Conservation (phyloP, 2,329 filamentous ascomycete genomes). For the Cercospora sp. region DNA sequence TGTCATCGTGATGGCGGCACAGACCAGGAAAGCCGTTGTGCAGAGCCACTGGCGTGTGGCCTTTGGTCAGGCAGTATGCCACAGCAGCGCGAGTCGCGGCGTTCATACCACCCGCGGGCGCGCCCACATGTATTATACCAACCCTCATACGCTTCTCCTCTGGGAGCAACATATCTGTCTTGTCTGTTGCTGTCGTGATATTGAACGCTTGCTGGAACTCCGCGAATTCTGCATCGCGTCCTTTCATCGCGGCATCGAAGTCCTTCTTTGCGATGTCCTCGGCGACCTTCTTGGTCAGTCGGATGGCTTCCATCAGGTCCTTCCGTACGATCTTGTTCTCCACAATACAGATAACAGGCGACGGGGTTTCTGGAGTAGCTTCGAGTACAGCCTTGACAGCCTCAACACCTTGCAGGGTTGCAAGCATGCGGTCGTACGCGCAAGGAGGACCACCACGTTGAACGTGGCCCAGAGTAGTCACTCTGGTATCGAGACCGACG, state of each 20-base stretch:
- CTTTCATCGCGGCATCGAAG: slow-evolving; percentile 81
- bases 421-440: slow-evolving; percentile 90
- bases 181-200: slow-evolving; percentile 81
- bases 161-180: slow-evolving; percentile 67
- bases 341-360: slow-evolving; percentile 91
- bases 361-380: slow-evolving; percentile 82
- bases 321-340: slow-evolving; percentile 97
- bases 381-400: slow-evolving; percentile 90
- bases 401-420: slow-evolving; percentile 90
- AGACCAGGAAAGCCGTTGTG: slow-evolving; percentile 97
- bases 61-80: slow-evolving; percentile 85
- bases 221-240: slow-evolving; percentile 89
- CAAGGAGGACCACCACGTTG: slow-evolving; percentile 91
- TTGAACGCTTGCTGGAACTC: slow-evolving; percentile 90
- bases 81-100: slow-evolving; percentile 90
- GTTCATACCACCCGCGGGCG: slow-evolving; percentile 97
- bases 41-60: slow-evolving; percentile 89
- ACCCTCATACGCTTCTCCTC: slow-evolving; percentile 83
- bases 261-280: slow-evolving; percentile 80
- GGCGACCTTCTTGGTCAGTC: slow-evolving; percentile 80
- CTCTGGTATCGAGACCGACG: slow-evolving; percentile 83
- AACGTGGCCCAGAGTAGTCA: slow-evolving; percentile 95
- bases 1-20: slow-evolving; percentile 82
- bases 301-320: slow-evolving; percentile 83
- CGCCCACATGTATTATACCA: slow-evolving; percentile 94